Conservation (phyloP, 495 filamentous ascomycete species). For the Xylaria acuta region DNA sequence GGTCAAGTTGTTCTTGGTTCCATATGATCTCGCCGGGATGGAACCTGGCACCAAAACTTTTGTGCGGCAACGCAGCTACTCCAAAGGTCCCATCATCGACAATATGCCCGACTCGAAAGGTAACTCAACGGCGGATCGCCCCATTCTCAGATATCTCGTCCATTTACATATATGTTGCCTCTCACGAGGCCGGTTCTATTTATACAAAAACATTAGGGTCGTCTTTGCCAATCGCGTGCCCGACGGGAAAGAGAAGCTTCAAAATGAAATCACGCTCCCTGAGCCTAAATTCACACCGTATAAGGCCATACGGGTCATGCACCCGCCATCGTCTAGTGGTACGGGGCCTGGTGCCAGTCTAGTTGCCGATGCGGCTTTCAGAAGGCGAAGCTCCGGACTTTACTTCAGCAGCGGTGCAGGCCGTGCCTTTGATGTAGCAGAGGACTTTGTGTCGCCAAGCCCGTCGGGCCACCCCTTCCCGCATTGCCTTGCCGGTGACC, state of each 20-base stretch:
- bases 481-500: conserved; percentile 31
- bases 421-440: conserved; percentile 44
- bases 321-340: conserved; percentile 39
- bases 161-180: conserved; percentile 95
- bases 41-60: conserved; percentile 95
- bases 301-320: conserved; percentile 66
- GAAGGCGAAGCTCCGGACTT: conserved; percentile 63
- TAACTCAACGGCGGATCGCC: conserved; percentile 63
- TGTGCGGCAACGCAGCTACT: conserved; percentile 92
- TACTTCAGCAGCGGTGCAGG: conserved; percentile 46
- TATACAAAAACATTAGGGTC: conserved; percentile 90
- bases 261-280: conserved; percentile 88
- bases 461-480: conserved; percentile 31
- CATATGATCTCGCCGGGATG: conserved; percentile 97
- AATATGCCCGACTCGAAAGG: conserved; percentile 53
- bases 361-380: conserved; percentile 60
- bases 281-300: conserved; percentile 88
- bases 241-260: conserved; percentile 91
- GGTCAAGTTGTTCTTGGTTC: conserved; percentile 92
- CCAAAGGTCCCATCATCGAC: conserved; percentile 83
- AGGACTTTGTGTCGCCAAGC: conserved; percentile 40
- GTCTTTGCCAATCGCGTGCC: conserved; percentile 98
- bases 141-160: conserved; percentile 86
- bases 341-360: conserved; percentile 48
- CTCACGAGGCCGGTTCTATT: conserved; percentile 80